Conservation (phyloP, 2,329 filamentous ascomycete species). For the Fusarium beomiforme region DNA sequence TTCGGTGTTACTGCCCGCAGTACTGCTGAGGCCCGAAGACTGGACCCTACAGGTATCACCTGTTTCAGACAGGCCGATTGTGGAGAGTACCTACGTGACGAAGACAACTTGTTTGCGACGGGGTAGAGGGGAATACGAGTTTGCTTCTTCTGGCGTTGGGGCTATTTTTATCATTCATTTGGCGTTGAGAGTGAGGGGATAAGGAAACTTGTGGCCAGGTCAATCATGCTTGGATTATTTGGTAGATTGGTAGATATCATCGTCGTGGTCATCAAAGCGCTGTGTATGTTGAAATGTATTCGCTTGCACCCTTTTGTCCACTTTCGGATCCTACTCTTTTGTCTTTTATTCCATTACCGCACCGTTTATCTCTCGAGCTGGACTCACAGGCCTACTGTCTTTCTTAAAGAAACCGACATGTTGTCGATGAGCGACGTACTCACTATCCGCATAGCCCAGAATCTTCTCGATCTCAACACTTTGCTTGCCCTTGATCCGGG, state of each 20-base stretch:
- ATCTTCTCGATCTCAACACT: conserved; percentile 83
- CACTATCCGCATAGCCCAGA: conserved; percentile 91
- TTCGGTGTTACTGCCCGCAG: conserved; percentile 93
- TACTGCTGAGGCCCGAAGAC: conserved; percentile 81
- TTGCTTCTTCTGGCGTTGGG: conserved; percentile 41
- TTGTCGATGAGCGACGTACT: conserved; percentile 90
- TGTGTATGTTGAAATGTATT: conserved; percentile 37
- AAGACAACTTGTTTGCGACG: conserved; percentile 71
- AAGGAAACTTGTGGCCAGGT: conserved; percentile 25
- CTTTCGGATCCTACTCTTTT: background rate
- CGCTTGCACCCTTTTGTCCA: conserved; percentile 29
- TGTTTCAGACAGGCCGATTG: conserved; percentile 93
- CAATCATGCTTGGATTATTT: conserved; percentile 36
- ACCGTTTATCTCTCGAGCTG: conserved; percentile 46
- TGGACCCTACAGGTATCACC: conserved; percentile 91
- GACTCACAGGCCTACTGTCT: conserved; percentile 64
- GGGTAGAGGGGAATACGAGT: conserved; percentile 47
- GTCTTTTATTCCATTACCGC: conserved; percentile 33
- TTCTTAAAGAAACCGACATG: conserved; percentile 80
- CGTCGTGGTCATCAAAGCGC: conserved; percentile 34
- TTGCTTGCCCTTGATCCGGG: conserved; percentile 82
- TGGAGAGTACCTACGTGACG: conserved; percentile 92
- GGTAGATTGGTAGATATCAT: conserved; percentile 35
- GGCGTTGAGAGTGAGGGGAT: conserved; percentile 35
- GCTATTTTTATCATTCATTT: conserved; percentile 34